These are phyloP conservation scores for Metschnikowia lochheadii DNA, from an alignment of 805 yeast genomes.

Conservation along the genomic window DNA sequence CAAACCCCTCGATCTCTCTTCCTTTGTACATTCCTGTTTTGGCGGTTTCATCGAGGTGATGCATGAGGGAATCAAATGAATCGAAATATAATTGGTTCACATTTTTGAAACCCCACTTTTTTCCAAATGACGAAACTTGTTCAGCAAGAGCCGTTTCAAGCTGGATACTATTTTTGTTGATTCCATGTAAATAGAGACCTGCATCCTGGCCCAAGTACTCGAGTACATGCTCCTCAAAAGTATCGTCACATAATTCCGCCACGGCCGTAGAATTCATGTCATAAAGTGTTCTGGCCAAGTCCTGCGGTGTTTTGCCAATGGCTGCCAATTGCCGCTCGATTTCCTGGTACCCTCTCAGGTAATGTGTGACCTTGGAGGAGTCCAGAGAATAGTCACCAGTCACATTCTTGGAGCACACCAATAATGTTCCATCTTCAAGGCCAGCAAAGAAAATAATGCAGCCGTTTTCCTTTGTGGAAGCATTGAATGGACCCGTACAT, in stretches of 20 bases:
- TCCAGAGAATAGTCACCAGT: constrained; percentile 51
- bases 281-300: constrained; percentile 56
- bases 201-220: constrained; percentile 62
- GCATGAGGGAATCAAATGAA: constrained; percentile 39
- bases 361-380: constrained; percentile 55
- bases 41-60: constrained; percentile 53
- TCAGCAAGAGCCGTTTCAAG: constrained; percentile 66
- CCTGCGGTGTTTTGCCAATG: constrained; percentile 35
- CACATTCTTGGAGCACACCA: constrained; percentile 89
- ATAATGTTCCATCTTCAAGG: constrained; percentile 63
- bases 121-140: constrained; percentile 57
- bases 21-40: constrained; percentile 67
- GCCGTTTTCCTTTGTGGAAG: constrained; percentile 88
- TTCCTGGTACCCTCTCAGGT: constrained; percentile 62
- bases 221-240: constrained; percentile 89
- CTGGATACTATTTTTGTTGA: constrained; percentile 60
- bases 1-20: constrained; percentile 89
- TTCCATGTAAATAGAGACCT: constrained; percentile 88
- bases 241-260: constrained; percentile 88
- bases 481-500: constrained; percentile 73
- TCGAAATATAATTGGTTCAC: constrained; percentile 45
- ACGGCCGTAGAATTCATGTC: constrained; percentile 70
- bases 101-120: constrained; percentile 63
- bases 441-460: constrained; percentile 86
- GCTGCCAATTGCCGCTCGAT: constrained; percentile 49